Evolutionary conservation across 164 flowering plant genomes (phyloP).

Genomic region (Stephania japonica): DNA sequence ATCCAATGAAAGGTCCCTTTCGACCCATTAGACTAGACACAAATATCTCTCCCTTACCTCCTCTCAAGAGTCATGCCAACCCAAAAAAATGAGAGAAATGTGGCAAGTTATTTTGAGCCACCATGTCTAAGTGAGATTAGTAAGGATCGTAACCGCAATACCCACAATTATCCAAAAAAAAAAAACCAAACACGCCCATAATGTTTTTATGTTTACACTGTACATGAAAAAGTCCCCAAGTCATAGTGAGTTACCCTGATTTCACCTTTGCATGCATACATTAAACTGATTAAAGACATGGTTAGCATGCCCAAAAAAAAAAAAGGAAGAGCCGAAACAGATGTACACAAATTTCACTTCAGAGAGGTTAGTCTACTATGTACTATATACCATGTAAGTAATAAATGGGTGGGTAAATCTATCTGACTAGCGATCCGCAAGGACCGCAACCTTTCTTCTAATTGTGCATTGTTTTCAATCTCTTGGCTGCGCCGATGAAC

Average conservation of each 20-base stretch:
- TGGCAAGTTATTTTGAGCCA: too few relatives aligned
- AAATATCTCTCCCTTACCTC: background rate
- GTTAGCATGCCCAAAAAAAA: too few relatives aligned
- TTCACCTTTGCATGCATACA: background rate
- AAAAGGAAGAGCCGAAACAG: slow-evolving; percentile 7
- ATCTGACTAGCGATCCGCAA: background rate
- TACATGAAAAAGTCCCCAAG: background rate
- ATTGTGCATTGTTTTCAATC: slow-evolving; percentile 26
- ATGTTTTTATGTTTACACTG: background rate
- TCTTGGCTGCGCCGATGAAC: slow-evolving; percentile 62
- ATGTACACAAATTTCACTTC: slow-evolving; percentile 2
- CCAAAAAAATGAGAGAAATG: too few relatives aligned
- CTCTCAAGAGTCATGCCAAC: background rate
- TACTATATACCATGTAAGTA: slow-evolving; percentile 10
- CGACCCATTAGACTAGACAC: background rate
- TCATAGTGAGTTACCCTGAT: background rate
- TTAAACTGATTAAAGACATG: slow-evolving; percentile 7
- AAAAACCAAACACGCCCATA: background rate
- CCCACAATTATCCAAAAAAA: too few relatives aligned
- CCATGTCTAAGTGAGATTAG: too few relatives aligned
- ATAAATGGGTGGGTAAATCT: background rate
- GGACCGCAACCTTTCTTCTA: background rate
- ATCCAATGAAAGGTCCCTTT: background rate
- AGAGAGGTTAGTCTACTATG: slow-evolving; percentile 2
- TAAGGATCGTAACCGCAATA: too few relatives aligned